A percentile compares a stretch with the other conserved stretches of the same genome.
Conservation (phyloP, 1,284 basidiomycete species). For the Cystobasidiaceae sp. region DNA sequence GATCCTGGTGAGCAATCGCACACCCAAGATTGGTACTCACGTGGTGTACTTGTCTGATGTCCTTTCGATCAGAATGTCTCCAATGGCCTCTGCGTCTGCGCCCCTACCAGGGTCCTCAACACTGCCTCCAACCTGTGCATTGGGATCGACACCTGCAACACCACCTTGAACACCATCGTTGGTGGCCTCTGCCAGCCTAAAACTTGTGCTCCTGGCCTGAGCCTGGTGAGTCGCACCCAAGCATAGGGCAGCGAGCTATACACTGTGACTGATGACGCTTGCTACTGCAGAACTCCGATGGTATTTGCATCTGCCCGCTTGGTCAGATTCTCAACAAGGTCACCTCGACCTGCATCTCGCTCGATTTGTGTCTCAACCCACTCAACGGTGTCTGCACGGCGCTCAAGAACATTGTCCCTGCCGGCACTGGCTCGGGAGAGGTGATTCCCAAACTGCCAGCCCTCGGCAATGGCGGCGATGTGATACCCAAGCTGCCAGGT, state of each 20-base stretch:
- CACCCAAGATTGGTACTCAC: background rate
- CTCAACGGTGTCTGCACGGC: background rate
- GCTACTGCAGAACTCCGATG: background rate
- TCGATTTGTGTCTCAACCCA: background rate
- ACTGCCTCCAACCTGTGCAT: background rate
- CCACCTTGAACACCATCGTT: background rate
- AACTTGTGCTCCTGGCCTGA: background rate
- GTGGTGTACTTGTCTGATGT: background rate
- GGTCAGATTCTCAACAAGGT: constrained; percentile 2
- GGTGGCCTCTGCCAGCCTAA: constrained; percentile 18
- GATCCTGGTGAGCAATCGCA: background rate
- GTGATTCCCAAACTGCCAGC: background rate
- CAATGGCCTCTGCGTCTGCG: constrained; percentile 16
- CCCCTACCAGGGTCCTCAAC: background rate
- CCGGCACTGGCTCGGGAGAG: too few relatives aligned
- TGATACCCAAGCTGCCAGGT: background rate
- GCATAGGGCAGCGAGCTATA: background rate
- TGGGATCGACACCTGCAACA: background rate
- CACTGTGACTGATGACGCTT: background rate
- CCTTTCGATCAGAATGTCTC: background rate
- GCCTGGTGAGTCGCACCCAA: constrained; percentile 1
- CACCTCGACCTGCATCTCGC: background rate
- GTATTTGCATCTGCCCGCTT: background rate
- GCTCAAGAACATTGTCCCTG: background rate
- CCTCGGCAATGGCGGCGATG: too few relatives aligned